Evolutionary conservation across 495 filamentous ascomycete species (phyloP).

Genomic region (Aspergillus asperescens): DNA sequence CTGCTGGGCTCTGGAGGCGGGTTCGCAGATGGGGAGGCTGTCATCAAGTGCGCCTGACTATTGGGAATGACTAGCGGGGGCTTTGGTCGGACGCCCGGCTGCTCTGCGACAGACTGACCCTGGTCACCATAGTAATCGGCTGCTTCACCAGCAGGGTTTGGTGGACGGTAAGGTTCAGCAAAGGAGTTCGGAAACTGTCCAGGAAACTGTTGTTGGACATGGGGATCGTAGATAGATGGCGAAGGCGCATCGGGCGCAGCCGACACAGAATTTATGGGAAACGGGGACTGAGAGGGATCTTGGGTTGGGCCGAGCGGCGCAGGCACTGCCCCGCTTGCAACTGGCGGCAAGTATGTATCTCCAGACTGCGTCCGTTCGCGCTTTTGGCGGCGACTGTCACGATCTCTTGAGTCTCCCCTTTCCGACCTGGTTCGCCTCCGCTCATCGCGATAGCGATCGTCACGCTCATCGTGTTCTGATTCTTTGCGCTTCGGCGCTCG

Average conservation of each 20-base stretch:
- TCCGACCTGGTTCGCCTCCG: conserved; percentile 30
- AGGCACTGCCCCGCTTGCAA: conserved; percentile 21
- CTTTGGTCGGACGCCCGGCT: conserved; percentile 54
- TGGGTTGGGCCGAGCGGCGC: conserved; percentile 3
- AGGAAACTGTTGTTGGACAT: conserved; percentile 55
- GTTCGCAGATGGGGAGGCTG: conserved; percentile 42
- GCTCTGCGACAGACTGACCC: conserved; percentile 55
- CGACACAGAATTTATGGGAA: conserved; percentile 20
- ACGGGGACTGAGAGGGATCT: conserved; percentile 1
- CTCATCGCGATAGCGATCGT: conserved; percentile 22
- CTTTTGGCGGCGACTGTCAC: conserved; percentile 29
- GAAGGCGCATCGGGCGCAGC: conserved; percentile 20
- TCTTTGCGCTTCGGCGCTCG: conserved; percentile 31
- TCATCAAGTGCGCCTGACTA: conserved; percentile 44
- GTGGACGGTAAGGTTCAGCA: conserved; percentile 48
- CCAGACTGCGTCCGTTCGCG: conserved; percentile 32
- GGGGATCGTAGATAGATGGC: conserved; percentile 37
- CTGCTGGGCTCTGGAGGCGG: conserved; percentile 51
- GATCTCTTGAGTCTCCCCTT: conserved; percentile 20
- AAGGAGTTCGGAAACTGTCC: conserved; percentile 47
- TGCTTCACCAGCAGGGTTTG: conserved; percentile 53
- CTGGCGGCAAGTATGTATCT: conserved; percentile 26
- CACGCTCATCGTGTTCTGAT: conserved; percentile 18
- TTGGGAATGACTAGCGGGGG: conserved; percentile 51
- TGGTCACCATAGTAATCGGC: conserved; percentile 64